phyloP scores from a whole-genome alignment of 2,329 filamentous ascomycete species.

The Penicillium sp. region DNA sequence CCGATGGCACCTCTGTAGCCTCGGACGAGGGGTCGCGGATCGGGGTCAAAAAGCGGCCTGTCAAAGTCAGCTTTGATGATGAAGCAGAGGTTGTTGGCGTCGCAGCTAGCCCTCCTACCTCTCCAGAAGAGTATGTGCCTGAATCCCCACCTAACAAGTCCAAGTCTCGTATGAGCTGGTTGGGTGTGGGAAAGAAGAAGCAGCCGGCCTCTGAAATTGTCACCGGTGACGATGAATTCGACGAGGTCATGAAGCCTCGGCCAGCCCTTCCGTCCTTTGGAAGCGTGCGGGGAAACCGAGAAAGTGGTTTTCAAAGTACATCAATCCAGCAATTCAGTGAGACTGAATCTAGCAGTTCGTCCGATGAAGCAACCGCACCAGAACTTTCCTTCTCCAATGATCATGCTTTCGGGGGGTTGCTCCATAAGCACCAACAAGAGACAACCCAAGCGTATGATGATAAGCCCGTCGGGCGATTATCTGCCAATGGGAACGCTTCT shows the following conservation, averaged over 20 bases:
- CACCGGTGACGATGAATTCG: conserved; percentile 46
- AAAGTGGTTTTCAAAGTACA: conserved; percentile 21
- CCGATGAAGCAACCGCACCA: conserved; percentile 39
- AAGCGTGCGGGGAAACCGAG: conserved; percentile 51
- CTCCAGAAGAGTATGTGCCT: conserved; percentile 35
- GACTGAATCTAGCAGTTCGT: conserved; percentile 31
- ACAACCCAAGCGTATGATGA: conserved; percentile 6
- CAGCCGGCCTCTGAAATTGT: conserved; percentile 20
- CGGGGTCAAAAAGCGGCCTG: conserved; percentile 48
- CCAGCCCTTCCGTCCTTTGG: conserved; percentile 58
- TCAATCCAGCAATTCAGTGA: conserved; percentile 24
- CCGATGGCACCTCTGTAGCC: conserved; percentile 50
- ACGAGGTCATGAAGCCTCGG: conserved; percentile 53
- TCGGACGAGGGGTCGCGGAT: conserved; percentile 41
- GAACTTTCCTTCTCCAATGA: conserved; percentile 47
- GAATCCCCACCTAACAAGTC: conserved; percentile 34
- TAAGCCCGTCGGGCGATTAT: conserved; percentile 12
- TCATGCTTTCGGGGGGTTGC: conserved; percentile 46
- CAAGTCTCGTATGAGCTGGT: conserved; percentile 32
- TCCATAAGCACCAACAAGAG: conserved; percentile 36
- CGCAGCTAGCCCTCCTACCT: conserved; percentile 39
- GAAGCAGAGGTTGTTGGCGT: conserved; percentile 47
- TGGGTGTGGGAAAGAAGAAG: conserved; percentile 34
- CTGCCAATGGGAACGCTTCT: conserved; percentile 6
- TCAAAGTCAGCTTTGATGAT: conserved; percentile 64